Percentiles rank a stretch among this genome's conserved stretches.
phyloP scores from a whole-genome alignment of 257 asterid genomes.

The Buddleja alternifolia region DNA sequence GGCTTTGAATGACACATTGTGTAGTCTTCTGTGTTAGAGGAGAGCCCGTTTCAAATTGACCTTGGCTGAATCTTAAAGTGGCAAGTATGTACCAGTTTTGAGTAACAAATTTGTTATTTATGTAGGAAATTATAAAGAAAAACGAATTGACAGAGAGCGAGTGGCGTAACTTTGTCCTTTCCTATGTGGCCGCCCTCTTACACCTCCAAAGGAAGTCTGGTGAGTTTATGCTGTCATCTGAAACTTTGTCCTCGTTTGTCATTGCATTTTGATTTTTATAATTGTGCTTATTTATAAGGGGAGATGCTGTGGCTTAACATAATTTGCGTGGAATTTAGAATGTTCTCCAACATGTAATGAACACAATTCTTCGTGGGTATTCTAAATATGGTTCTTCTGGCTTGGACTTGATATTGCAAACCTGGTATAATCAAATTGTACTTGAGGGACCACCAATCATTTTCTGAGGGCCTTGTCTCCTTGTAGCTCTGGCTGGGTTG shows the following conservation, averaged over 20 bases:
- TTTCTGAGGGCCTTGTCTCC: not conserved
- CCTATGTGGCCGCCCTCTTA: constrained; percentile 71
- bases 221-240: constrained; percentile 35
- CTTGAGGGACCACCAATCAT: not conserved
- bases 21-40: constrained; percentile 9
- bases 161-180: constrained; percentile 43
- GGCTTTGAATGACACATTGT: constrained; percentile 8
- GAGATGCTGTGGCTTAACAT: constrained; percentile 18
- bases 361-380: not conserved
- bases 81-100: not conserved
- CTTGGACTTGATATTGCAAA: constrained; percentile 2
- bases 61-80: constrained; percentile 13
- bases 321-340: constrained; percentile 15
- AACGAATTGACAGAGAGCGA: constrained; percentile 43
- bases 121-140: constrained; percentile 51
- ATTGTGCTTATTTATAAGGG: constrained; percentile 2
- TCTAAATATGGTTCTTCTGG: constrained; percentile 19
- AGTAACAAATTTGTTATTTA: constrained; percentile 27
- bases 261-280: constrained; percentile 1
- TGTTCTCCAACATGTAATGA: constrained; percentile 8
- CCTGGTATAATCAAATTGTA: not conserved
- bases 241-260: constrained; percentile 18
- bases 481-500: not conserved
- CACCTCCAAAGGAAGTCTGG: constrained; percentile 72
- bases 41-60: constrained; percentile 1